These are phyloP conservation scores for Cercophora samala DNA, from an alignment of 495 filamentous ascomycete genomes.

Conservation along the genomic window DNA sequence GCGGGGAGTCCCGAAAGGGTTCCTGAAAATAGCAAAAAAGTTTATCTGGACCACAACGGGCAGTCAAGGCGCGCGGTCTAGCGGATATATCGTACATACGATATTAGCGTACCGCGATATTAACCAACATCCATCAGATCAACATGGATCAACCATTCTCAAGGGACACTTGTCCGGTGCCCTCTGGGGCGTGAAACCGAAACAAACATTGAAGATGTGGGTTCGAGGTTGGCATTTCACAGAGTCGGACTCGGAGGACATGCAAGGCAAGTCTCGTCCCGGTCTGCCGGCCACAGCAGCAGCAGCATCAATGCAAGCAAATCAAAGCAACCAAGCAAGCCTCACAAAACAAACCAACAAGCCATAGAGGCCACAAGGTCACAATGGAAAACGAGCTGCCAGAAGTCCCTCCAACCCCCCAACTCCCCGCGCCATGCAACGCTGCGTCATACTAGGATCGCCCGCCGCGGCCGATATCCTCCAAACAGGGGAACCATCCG, in stretches of 20 bases:
- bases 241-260: background rate
- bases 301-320: background rate
- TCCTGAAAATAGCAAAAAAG: background rate
- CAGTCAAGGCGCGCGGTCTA: background rate
- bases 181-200: background rate
- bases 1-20: background rate
- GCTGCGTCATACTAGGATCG: constrained; percentile 13
- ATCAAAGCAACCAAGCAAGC: background rate
- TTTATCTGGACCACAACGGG: background rate
- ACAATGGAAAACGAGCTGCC: background rate
- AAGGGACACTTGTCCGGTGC: background rate
- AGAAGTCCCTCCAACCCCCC: background rate
- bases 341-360: background rate
- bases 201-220: background rate
- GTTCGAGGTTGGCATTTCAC: background rate
- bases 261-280: background rate
- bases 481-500: constrained; percentile 4
- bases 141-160: background rate
- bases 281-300: background rate
- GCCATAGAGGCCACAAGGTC: background rate
- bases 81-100: background rate
- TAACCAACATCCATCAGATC: background rate
- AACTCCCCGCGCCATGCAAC: background rate
- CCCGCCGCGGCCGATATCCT: constrained; percentile 7
- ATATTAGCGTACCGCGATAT: background rate